Base-by-base conservation (phyloP, 2,329 filamentous ascomycete genomes). In the Pochonia chlamydosporia region DNA sequence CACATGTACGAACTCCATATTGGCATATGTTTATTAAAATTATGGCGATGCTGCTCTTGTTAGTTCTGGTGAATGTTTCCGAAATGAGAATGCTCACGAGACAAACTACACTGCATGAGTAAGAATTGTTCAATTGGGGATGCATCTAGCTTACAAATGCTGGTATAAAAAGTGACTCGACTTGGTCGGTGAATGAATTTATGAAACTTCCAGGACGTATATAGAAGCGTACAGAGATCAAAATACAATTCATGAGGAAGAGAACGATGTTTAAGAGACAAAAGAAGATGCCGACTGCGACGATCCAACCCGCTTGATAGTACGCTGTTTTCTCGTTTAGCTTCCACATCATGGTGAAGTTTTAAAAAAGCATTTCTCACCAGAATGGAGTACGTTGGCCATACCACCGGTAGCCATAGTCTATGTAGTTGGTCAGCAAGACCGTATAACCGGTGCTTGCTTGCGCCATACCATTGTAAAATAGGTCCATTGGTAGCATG, bases 21-120 rank as follows among this genome's bases (percentile, higher is more conserved):
- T 93, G 82, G 36, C 83, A 85, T 25, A 87, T 79, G 54, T 89
- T 92, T 58, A 89, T 88, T 55, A 89, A 71, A 25, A 91, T 80
- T 35, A 89, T 89, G 20, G 84, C 87, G 51, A 86, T 76, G 28
- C 42, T 46, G 37, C 36, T 11, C 40, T 18, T 9, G 23, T n/a
- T 23, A 13, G 18, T 13, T 35, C 35, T n/a, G 24, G 33, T 3
- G 25, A 42, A 30, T n/a, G 6, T 11, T 20, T 26, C n/a, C n/a
- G n/a, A n/a, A n/a, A n/a, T n/a, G n/a, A n/a, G 53, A 11, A n/a
- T 30, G 33, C 69, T 63, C 58, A 72, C 68, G 68, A 73, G 45
- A 73, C 67, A 48, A 73, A 62, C 70, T 75, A 36, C 24, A n/a
- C n/a, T n/a, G n/a, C 8, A 36, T 11, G 7, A 23, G 5, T 39